Conservation (phyloP, 345 rosid genomes). For the Raphanus raphanistrum region DNA sequence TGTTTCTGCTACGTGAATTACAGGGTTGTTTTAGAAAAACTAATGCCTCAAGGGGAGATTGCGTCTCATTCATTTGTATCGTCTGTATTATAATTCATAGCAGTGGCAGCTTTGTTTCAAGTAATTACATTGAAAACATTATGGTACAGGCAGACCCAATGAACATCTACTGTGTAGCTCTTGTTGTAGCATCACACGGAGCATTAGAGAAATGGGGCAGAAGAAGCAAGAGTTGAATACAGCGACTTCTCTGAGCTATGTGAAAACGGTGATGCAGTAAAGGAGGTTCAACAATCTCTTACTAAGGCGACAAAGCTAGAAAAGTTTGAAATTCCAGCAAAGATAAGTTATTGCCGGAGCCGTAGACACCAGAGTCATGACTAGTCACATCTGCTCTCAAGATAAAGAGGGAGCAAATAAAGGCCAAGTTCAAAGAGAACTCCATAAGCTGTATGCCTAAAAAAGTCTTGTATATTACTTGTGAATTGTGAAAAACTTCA, state of each 20-base stretch:
- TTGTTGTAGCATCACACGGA: conserved; percentile 62
- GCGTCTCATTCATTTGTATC: background rate
- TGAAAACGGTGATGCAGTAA: conserved; percentile 53
- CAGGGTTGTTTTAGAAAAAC: background rate
- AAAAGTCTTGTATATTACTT: conserved; percentile 13
- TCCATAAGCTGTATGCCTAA: conserved; percentile 54
- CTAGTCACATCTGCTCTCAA: conserved; percentile 72
- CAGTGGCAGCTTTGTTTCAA: conserved; percentile 70
- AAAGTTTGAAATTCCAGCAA: conserved; percentile 76
- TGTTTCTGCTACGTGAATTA: background rate
- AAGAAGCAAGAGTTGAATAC: conserved; percentile 50
- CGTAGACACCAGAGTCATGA: conserved; percentile 86
- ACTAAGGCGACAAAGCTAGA: conserved; percentile 57
- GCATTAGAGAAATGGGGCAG: conserved; percentile 73
- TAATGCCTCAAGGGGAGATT: no score
- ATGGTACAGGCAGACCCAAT: conserved; percentile 82
- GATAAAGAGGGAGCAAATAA: conserved; percentile 69
- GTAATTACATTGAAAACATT: conserved; percentile 63
- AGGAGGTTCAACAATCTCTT: conserved; percentile 68
- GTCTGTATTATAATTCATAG: conserved; percentile 11
- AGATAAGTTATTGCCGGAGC: conserved; percentile 67
- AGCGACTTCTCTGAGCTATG: conserved; percentile 59
- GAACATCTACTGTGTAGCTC: conserved; percentile 70
- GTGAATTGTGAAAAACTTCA: conserved; percentile 2
- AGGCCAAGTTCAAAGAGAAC: conserved; percentile 67